Evolutionary conservation across 306 rosid genomes (phyloP).

Genomic region (Elaeagnus macrophylla): DNA sequence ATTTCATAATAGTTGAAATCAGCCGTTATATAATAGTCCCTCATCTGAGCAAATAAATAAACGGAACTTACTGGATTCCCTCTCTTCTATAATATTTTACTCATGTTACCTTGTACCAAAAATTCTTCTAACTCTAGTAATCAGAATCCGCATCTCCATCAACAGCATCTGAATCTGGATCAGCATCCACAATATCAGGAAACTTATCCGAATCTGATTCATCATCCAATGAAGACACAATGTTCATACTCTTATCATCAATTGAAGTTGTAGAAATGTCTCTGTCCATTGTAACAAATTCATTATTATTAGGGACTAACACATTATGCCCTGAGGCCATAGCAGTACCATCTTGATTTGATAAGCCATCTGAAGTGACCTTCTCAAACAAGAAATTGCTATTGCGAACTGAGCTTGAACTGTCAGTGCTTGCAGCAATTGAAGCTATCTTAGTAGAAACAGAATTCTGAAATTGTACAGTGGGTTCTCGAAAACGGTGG

Average conservation of each 20-base stretch:
- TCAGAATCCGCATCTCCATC: no score
- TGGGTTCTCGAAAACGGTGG: conserved; percentile 18
- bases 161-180: conserved; percentile 48
- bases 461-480: conserved; percentile 21
- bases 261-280: conserved; percentile 18
- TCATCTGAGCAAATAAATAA: no score
- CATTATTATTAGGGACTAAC: conserved; percentile 9
- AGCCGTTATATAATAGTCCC: no score
- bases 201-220: conserved; percentile 37
- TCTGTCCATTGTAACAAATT: conserved; percentile 13
- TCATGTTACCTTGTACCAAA: background rate
- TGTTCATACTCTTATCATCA: conserved; percentile 14
- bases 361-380: conserved; percentile 16
- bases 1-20: no score
- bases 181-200: conserved; percentile 66
- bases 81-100: no score
- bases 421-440: conserved; percentile 6
- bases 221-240: conserved; percentile 13
- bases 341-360: conserved; percentile 22
- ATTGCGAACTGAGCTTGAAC: conserved; percentile 9
- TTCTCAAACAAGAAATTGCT: conserved; percentile 14
- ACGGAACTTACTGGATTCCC: no score
- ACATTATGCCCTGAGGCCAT: conserved; percentile 17
- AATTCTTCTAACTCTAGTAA: background rate
- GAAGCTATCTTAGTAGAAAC: conserved; percentile 13